phyloP scores from a whole-genome alignment of 768 basidiomycete species.

The Lactarius tabidus region DNA sequence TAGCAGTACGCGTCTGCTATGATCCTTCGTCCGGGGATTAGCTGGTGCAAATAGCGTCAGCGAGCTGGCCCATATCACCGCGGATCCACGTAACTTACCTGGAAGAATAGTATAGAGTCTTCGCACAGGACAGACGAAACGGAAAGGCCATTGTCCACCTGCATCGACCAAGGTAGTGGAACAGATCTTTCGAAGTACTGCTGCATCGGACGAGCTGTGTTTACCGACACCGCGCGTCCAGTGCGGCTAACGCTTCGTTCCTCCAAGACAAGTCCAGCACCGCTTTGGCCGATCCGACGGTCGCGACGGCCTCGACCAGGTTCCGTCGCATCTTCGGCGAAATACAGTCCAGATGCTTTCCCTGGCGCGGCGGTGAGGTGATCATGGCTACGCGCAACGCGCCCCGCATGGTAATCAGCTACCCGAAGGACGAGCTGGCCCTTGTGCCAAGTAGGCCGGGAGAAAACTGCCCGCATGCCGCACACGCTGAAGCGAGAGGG shows the following conservation, averaged over 20 bases:
- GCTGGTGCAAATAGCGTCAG: background rate
- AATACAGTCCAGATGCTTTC: background rate
- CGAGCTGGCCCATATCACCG: background rate
- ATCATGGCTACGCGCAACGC: background rate
- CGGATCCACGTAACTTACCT: background rate
- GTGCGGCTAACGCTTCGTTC: background rate
- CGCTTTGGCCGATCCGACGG: background rate
- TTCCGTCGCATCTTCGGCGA: background rate
- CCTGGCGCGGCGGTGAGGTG: background rate
- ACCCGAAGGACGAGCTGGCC: background rate
- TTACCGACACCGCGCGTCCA: background rate
- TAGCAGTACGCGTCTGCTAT: constrained; percentile 1
- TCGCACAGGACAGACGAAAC: background rate
- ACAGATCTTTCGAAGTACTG: background rate
- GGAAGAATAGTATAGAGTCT: background rate
- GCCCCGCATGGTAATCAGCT: background rate
- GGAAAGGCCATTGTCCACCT: background rate
- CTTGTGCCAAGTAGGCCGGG: background rate
- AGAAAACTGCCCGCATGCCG: background rate
- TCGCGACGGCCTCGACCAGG: background rate
- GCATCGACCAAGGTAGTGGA: background rate
- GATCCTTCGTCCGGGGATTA: background rate
- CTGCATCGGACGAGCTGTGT: background rate
- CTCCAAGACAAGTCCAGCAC: background rate
- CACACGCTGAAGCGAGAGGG: background rate